Percentiles rank a stretch among this genome's conserved stretches.
Evolutionary conservation across 2,329 filamentous ascomycete species (phyloP).

Genomic region (Fusarium sterilihyphosum): DNA sequence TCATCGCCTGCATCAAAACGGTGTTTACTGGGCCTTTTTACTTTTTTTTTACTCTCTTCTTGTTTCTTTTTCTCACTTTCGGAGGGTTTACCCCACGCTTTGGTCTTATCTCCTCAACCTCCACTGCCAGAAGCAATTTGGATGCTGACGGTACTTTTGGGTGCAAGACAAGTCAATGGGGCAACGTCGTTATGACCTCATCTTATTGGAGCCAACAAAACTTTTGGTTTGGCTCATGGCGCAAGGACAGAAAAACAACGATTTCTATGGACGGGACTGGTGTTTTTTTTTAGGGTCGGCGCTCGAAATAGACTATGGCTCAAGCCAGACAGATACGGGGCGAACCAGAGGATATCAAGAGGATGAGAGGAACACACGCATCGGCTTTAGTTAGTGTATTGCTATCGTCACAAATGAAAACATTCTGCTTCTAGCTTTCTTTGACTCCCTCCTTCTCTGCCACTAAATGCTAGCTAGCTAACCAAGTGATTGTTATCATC

Average conservation of each 20-base stretch:
- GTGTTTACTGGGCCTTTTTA: slow-evolving; percentile 6
- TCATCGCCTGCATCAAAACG: slow-evolving; percentile 19
- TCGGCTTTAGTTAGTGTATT: slow-evolving; percentile 1
- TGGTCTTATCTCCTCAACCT: background rate
- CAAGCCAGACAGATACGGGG: slow-evolving; percentile 32
- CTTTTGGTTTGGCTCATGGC: slow-evolving; percentile 34
- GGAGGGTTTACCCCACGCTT: background rate
- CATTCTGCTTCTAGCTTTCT: slow-evolving; percentile 1
- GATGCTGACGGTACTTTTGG: slow-evolving; percentile 6
- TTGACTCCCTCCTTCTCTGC: background rate
- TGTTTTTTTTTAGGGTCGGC: slow-evolving; percentile 23
- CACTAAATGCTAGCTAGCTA: background rate
- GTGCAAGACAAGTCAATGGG: slow-evolving; percentile 11
- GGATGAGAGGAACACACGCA: background rate
- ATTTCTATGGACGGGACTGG: slow-evolving; percentile 21
- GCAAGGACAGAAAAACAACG: slow-evolving; percentile 31
- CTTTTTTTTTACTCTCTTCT: background rate
- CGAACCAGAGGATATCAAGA: slow-evolving; percentile 16
- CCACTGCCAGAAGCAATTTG: background rate
- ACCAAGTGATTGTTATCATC: background rate
- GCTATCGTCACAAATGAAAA: slow-evolving; percentile 11
- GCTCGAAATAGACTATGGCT: slow-evolving; percentile 41
- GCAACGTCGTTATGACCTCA: slow-evolving; percentile 27
- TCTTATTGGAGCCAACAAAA: slow-evolving; percentile 23
- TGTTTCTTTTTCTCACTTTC: slow-evolving; percentile 9